These are phyloP conservation scores for Coemansia reversa DNA, from an alignment of 192 early-diverging fungal genomes.

Conservation along the genomic window DNA sequence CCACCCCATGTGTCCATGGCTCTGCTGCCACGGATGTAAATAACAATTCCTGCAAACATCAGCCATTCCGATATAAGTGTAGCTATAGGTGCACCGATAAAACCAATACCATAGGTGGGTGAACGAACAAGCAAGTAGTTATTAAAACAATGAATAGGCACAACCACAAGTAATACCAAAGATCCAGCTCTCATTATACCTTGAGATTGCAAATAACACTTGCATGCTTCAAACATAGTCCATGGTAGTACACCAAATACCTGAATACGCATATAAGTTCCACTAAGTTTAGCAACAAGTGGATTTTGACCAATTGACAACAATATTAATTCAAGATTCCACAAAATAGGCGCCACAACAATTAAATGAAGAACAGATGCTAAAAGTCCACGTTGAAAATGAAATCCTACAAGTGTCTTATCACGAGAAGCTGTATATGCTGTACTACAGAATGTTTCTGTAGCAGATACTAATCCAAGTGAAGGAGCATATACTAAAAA, in stretches of 20 bases:
- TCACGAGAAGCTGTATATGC: constrained; percentile 15
- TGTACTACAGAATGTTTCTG: constrained; percentile 9
- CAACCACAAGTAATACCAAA: constrained; percentile 63
- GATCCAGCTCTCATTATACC: constrained; percentile 76
- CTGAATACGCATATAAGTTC: constrained; percentile 61
- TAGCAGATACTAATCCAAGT: constrained; percentile 55
- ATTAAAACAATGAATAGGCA: constrained; percentile 65
- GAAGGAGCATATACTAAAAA: constrained; percentile 34
- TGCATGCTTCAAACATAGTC: constrained; percentile 72
- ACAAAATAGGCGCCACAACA: constrained; percentile 2
- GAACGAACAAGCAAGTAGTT: constrained; percentile 74
- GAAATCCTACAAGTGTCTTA: constrained; percentile 11
- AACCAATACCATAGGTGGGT: constrained; percentile 59
- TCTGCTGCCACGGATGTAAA: constrained; percentile 60
- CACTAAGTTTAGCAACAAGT: constrained; percentile 56
- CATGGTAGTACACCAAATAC: constrained; percentile 67
- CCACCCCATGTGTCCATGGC: constrained; percentile 77
- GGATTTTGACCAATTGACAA: constrained; percentile 67
- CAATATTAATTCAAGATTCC: constrained; percentile 56
- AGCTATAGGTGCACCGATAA: constrained; percentile 76
- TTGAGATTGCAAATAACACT: constrained; percentile 78
- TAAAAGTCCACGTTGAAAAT: constrained; percentile 7
- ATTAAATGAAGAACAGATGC: background rate
- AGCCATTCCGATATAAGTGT: constrained; percentile 65
- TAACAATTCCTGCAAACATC: constrained; percentile 58